Evolutionary conservation across 805 yeast species (phyloP).

Genomic region (Candida sakaeoensis): DNA sequence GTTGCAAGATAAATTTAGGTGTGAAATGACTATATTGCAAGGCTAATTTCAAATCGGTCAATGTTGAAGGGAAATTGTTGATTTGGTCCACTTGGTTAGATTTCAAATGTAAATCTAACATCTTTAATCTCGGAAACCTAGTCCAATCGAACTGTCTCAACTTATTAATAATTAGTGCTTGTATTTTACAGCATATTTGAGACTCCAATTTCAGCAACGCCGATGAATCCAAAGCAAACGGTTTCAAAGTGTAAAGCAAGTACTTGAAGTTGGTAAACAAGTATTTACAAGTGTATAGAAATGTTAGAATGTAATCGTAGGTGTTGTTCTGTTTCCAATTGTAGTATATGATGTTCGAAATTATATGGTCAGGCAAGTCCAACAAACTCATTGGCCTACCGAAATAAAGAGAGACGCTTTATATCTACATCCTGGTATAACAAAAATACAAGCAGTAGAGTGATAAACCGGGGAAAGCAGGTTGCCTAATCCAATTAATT

Average conservation of each 20-base stretch:
- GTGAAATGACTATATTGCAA: not conserved
- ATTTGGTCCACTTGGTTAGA: not conserved
- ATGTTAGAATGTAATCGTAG: constrained; percentile 7
- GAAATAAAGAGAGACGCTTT: not conserved
- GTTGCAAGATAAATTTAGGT: not conserved
- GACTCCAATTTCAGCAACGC: constrained; percentile 1
- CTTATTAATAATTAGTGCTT: not conserved
- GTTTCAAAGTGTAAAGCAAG: constrained; percentile 13
- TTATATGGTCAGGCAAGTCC: constrained; percentile 12
- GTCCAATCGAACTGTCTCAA: not conserved
- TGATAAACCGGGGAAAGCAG: too few species aligned
- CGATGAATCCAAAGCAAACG: constrained; percentile 2
- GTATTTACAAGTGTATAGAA: constrained; percentile 12
- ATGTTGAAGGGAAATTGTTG: constrained; percentile 4
- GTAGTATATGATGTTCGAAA: constrained; percentile 12
- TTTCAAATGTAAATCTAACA: not conserved
- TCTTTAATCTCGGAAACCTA: constrained; percentile 1
- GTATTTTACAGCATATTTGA: constrained; percentile 1
- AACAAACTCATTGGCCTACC: not conserved
- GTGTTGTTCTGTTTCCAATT: not conserved
- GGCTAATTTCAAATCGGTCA: constrained; percentile 4
- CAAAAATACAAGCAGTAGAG: too few species aligned
- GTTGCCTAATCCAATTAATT: constrained; percentile 1
- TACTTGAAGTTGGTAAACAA: constrained; percentile 9
- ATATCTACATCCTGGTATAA: too few species aligned